Evolutionary conservation across 352 stramenopile genomes (phyloP), one percentile per base, ranked within the genome.

Genomic region (Ophiocytium majus): DNA sequence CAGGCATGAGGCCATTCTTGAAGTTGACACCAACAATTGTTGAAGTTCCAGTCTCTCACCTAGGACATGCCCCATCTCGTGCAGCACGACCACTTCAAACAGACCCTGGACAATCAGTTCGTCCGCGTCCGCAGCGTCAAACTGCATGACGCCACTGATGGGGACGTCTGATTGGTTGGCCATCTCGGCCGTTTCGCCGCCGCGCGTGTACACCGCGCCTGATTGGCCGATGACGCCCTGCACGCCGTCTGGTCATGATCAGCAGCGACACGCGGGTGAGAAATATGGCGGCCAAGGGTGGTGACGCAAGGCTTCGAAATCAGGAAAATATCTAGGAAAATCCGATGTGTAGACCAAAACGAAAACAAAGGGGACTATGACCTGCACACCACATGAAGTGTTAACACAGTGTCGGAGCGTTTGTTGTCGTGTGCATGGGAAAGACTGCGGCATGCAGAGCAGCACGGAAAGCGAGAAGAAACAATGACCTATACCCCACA

Each of bases 1-100:
- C 28, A 71, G 23, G 19, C 23, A 23, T 23, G 28, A 23, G 23
- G 57, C 28, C 28, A 71, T 71, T 23, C 28, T 71, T 23, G 23
- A 23, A 71, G 57, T 28, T 71, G 28, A 71, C 19, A 71, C 57
- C 23, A 35, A 78, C 14, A 17, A 17, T 17, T 14, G 5, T 78
- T 43, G 66, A 35, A 78, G 32, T 43, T 78, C 35, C 5, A 57
- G n/a, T n/a, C 28, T 71, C 32, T 78, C 35, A 78, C 66, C 66
- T 14, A 78, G 35, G 17, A 78, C 66, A 14, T 78, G 66, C 66
- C 66, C 66, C 66, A 78, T 78, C 66, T 78, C 66, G 35, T 78
- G 66, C 66, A 78, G 66, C 32, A 78, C 66, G 5, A 78, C 35
- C 32, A 14, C 5, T 17, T 43, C 66, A 14, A 78, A 78, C 5